Conservation (phyloP, 192 early-diverging fungal genomes). For the Coemansia asiatica region DNA sequence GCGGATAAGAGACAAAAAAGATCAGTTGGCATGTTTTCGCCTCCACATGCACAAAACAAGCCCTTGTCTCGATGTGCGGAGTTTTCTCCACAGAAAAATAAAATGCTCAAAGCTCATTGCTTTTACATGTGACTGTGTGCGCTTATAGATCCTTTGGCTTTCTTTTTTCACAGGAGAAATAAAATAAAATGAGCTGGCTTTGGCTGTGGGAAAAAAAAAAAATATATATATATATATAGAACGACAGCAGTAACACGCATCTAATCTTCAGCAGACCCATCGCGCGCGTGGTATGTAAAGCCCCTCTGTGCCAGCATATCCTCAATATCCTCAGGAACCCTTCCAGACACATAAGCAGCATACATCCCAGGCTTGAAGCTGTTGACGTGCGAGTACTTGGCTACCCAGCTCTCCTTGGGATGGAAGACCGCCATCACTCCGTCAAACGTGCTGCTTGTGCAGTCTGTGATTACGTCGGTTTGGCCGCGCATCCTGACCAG, state of each 20-base stretch:
- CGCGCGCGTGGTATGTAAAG: constrained; percentile 68
- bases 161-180: no score
- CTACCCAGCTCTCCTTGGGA: constrained; percentile 75
- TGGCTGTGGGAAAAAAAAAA: constrained; percentile 9
- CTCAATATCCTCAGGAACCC: constrained; percentile 73
- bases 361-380: constrained; percentile 66
- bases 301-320: constrained; percentile 69
- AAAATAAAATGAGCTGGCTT: neutral
- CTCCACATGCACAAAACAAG: neutral
- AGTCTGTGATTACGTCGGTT: constrained; percentile 66
- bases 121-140: neutral
- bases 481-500: constrained; percentile 68
- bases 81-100: neutral
- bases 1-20: neutral
- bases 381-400: constrained; percentile 63
- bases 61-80: neutral
- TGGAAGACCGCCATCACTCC: constrained; percentile 73
- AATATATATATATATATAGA: neutral
- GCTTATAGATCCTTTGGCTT: neutral
- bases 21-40: neutral
- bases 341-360: constrained; percentile 71
- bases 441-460: constrained; percentile 76
- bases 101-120: no score
- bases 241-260: neutral
- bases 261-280: constrained; percentile 58